Evolutionary conservation across 768 basidiomycete genomes (phyloP).

Genomic region (Crassisporium funariophilum): DNA sequence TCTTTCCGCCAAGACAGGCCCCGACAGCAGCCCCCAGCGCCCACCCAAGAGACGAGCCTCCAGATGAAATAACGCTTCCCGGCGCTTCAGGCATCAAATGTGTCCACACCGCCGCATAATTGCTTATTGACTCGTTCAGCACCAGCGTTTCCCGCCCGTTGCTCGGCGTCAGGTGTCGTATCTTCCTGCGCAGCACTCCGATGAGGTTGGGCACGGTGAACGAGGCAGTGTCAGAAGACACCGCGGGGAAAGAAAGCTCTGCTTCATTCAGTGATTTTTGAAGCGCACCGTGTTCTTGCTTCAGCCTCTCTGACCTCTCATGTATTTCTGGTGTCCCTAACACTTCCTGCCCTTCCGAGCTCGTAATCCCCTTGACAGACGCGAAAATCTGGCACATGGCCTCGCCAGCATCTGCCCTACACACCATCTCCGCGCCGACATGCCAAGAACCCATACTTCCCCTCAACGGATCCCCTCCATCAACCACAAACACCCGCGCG

Average conservation of each 20-base stretch:
- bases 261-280: background rate
- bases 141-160: constrained; percentile 43
- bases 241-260: constrained; percentile 14
- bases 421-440: constrained; percentile 58
- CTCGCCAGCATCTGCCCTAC: constrained; percentile 54
- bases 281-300: background rate
- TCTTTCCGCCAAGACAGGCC: constrained; percentile 45
- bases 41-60: constrained; percentile 72
- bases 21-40: constrained; percentile 67
- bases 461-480: constrained; percentile 65
- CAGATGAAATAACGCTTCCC: constrained; percentile 55
- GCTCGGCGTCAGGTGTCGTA: constrained; percentile 40
- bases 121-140: constrained; percentile 67
- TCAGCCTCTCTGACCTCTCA: background rate
- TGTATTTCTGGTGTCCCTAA: background rate
- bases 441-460: constrained; percentile 50
- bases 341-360: constrained; percentile 11
- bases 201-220: constrained; percentile 53
- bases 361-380: constrained; percentile 30
- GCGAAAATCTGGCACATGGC: constrained; percentile 53
- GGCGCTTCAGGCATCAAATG: constrained; percentile 56
- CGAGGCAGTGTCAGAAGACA: constrained; percentile 12
- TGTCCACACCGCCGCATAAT: constrained; percentile 53
- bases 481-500: constrained; percentile 60
- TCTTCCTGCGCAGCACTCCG: constrained; percentile 44